Percentiles rank a stretch among this genome's conserved stretches.
Evolutionary conservation across 2,329 filamentous ascomycete species (phyloP).

Genomic region (Seiridium unicorne): DNA sequence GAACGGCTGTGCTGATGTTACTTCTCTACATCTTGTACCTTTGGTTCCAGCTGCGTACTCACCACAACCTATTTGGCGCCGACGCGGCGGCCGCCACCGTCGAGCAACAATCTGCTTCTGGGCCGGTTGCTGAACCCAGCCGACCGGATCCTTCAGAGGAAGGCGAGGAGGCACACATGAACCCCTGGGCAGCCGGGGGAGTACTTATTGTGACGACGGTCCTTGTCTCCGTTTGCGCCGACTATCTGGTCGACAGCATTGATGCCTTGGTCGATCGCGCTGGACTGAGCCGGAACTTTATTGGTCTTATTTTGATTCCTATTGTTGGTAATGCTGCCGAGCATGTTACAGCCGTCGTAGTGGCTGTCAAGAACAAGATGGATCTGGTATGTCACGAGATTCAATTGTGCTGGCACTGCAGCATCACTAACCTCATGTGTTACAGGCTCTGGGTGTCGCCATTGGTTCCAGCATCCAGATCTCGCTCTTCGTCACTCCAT

Average conservation of each 20-base stretch:
- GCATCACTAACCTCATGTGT: constrained; percentile 19
- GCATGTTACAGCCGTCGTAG: constrained; percentile 78
- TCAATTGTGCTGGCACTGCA: no score
- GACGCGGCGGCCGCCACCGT: constrained; percentile 31
- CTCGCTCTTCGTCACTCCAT: constrained; percentile 76
- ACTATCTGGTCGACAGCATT: constrained; percentile 76
- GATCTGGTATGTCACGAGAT: constrained; percentile 40
- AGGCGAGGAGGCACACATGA: constrained; percentile 51
- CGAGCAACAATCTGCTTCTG: not conserved
- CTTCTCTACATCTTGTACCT: constrained; percentile 75
- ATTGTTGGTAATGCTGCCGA: constrained; percentile 81
- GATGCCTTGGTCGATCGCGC: constrained; percentile 68
- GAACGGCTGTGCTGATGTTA: constrained; percentile 73
- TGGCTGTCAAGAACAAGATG: constrained; percentile 77
- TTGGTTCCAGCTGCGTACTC: constrained; percentile 74
- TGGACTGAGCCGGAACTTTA: constrained; percentile 76
- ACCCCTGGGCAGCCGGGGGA: constrained; percentile 60
- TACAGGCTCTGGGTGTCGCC: constrained; percentile 70
- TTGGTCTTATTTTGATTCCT: constrained; percentile 75
- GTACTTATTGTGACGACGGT: constrained; percentile 70
- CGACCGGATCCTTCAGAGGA: constrained; percentile 18
- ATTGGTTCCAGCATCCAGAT: constrained; percentile 84
- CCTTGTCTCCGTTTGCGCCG: constrained; percentile 70
- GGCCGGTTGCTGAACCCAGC: not conserved
- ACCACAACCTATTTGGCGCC: constrained; percentile 68